Evolutionary conservation across 2,329 filamentous ascomycete genomes (phyloP).

Genomic region (Tolypocladium endophyticum): DNA sequence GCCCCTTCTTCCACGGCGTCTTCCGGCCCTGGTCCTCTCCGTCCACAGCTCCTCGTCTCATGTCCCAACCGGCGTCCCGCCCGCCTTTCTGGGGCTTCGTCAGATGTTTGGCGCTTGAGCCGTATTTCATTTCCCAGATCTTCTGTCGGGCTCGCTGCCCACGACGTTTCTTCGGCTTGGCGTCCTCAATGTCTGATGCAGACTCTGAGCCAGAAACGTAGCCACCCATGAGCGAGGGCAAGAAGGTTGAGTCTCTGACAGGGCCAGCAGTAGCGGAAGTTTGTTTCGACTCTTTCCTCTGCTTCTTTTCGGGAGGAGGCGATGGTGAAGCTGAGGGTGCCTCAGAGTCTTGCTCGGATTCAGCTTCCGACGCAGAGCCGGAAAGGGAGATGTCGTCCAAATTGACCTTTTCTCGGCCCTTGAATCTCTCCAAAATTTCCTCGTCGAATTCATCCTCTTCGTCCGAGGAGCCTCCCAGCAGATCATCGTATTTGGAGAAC

Average conservation of each 20-base stretch:
- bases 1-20: constrained; percentile 44
- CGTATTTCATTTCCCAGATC: constrained; percentile 74
- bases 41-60: constrained; percentile 42
- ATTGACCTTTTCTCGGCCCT: constrained; percentile 23
- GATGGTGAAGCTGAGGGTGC: constrained; percentile 14
- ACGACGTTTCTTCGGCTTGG: constrained; percentile 57
- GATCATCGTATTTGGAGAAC: constrained; percentile 30
- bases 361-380: constrained; percentile 20
- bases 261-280: constrained; percentile 5
- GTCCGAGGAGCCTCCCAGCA: constrained; percentile 34
- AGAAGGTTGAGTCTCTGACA: constrained; percentile 44
- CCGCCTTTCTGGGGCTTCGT: constrained; percentile 23
- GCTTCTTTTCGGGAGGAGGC: constrained; percentile 13
- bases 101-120: constrained; percentile 58
- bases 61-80: constrained; percentile 47
- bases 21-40: constrained; percentile 21
- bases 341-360: constrained; percentile 12
- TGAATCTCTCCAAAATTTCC: constrained; percentile 17
- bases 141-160: constrained; percentile 70
- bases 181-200: constrained; percentile 55
- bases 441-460: constrained; percentile 29
- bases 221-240: constrained; percentile 68
- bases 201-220: constrained; percentile 70
- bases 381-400: constrained; percentile 29
- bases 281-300: constrained; percentile 8